Percentiles rank a stretch among this genome's conserved stretches.
Evolutionary conservation across 345 rosid genomes (phyloP).

Genomic region (Gossypium australe): DNA sequence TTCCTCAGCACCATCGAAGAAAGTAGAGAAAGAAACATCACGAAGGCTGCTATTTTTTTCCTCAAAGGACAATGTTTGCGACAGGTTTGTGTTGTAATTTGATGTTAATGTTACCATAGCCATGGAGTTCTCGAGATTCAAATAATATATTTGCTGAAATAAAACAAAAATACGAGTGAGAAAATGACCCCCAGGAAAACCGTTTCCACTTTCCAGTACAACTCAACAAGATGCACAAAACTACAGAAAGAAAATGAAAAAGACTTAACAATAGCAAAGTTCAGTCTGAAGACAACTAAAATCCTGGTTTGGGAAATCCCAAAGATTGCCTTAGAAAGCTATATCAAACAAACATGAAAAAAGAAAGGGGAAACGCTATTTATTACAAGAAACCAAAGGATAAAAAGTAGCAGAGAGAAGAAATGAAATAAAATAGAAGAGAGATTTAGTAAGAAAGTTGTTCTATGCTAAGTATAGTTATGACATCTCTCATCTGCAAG

Average conservation of each 20-base stretch:
- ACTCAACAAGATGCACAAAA: slow-evolving; percentile 6
- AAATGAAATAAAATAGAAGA: not conserved
- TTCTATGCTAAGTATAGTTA: not conserved
- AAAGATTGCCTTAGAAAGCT: not conserved
- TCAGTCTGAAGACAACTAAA: not conserved
- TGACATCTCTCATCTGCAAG: not conserved
- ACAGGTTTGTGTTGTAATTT: slow-evolving; percentile 19
- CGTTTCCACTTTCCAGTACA: not conserved
- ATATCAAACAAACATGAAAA: slow-evolving; percentile 14
- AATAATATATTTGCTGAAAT: not conserved
- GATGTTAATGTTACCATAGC: slow-evolving; percentile 33
- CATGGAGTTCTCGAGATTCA: slow-evolving; percentile 10
- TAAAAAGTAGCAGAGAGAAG: slow-evolving; percentile 6
- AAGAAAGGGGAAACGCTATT: not conserved
- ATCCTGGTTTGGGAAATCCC: not conserved
- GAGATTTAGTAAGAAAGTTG: not conserved
- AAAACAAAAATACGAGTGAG: not conserved
- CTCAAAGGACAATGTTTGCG: slow-evolving; percentile 26
- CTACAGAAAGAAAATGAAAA: slow-evolving; percentile 23
- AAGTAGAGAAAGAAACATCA: slow-evolving; percentile 50
- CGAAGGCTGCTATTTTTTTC: slow-evolving; percentile 20
- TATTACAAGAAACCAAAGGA: not conserved
- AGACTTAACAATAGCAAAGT: slow-evolving; percentile 15
- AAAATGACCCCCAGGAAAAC: slow-evolving; percentile 6
- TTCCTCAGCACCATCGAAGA: slow-evolving; percentile 39